Conservation (phyloP, 371 early-diverging fungal genomes). For the Sporodiniella umbellata region DNA sequence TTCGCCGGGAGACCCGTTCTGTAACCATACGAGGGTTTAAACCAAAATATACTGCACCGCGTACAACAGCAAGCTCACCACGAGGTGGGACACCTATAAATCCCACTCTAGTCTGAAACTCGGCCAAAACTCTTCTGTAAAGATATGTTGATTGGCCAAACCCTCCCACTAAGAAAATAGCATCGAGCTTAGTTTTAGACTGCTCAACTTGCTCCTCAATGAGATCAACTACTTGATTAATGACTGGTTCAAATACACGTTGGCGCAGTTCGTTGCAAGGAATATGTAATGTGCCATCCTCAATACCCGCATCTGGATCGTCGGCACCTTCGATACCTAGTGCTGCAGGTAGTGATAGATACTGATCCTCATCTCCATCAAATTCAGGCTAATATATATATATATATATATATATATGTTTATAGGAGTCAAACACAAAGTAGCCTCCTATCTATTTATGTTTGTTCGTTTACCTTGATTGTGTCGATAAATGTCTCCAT, state of each 20-base stretch:
- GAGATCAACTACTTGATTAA: slow-evolving; percentile 52
- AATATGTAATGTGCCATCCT: slow-evolving; percentile 53
- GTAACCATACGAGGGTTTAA: slow-evolving; percentile 54
- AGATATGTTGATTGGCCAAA: slow-evolving; percentile 61
- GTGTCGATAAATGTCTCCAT: slow-evolving; percentile 46
- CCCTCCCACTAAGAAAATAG: slow-evolving; percentile 61
- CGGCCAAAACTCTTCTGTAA: slow-evolving; percentile 43
- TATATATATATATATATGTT: slow-evolving; percentile 1
- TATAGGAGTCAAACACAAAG: slow-evolving; percentile 1
- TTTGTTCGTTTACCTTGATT: slow-evolving; percentile 36
- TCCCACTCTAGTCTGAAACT: slow-evolving; percentile 45
- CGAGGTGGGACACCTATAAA: slow-evolving; percentile 54
- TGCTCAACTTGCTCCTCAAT: slow-evolving; percentile 57
- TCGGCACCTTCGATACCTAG: slow-evolving; percentile 50
- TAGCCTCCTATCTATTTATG: too few species aligned
- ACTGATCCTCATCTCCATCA: slow-evolving; percentile 59
- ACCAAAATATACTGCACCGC: slow-evolving; percentile 57
- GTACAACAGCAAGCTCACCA: slow-evolving; percentile 50
- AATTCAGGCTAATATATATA: slow-evolving; percentile 47
- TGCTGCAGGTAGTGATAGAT: slow-evolving; percentile 51
- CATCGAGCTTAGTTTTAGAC: slow-evolving; percentile 35
- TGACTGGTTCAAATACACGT: slow-evolving; percentile 61
- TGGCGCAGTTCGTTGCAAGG: slow-evolving; percentile 49
- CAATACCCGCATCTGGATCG: slow-evolving; percentile 55
- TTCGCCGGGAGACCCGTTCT: slow-evolving; percentile 59